A percentile compares a stretch with the other conserved stretches of the same genome.
phyloP scores from a whole-genome alignment of 2,329 filamentous ascomycete genomes.

The Phialophora macrospora region DNA sequence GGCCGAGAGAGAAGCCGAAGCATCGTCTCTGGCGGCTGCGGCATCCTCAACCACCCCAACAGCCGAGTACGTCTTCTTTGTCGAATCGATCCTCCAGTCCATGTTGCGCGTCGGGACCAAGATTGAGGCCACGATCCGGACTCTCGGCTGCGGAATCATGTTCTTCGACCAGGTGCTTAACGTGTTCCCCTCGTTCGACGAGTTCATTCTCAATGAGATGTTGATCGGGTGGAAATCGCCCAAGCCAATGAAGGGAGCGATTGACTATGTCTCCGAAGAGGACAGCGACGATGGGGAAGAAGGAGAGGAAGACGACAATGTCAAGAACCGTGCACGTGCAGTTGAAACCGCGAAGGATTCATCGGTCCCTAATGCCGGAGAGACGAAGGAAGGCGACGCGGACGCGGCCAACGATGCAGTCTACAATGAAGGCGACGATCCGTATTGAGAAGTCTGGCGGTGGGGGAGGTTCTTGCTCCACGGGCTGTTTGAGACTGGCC shows the following conservation, averaged over 20 bases:
- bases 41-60: constrained; percentile 36
- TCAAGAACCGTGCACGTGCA: background rate
- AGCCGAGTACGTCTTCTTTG: constrained; percentile 60
- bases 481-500: no score
- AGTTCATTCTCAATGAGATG: constrained; percentile 69
- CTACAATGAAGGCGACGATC: background rate
- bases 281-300: constrained; percentile 13
- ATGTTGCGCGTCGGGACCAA: constrained; percentile 70
- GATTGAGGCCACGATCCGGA: constrained; percentile 60
- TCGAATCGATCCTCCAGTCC: constrained; percentile 67
- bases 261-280: constrained; percentile 26
- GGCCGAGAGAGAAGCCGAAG: constrained; percentile 39
- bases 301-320: constrained; percentile 4
- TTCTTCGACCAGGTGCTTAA: constrained; percentile 67
- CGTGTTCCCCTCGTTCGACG: constrained; percentile 67
- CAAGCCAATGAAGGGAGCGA: constrained; percentile 32
- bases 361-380: background rate
- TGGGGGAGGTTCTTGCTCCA: background rate
- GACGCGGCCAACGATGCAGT: background rate
- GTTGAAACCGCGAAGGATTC: background rate
- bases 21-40: background rate
- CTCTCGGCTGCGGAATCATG: constrained; percentile 63
- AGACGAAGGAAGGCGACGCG: background rate
- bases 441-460: background rate
- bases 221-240: constrained; percentile 71